These are phyloP conservation scores for Aotearoamyces nothofagi DNA, from an alignment of 2,329 filamentous ascomycete genomes.

Conservation along the genomic window DNA sequence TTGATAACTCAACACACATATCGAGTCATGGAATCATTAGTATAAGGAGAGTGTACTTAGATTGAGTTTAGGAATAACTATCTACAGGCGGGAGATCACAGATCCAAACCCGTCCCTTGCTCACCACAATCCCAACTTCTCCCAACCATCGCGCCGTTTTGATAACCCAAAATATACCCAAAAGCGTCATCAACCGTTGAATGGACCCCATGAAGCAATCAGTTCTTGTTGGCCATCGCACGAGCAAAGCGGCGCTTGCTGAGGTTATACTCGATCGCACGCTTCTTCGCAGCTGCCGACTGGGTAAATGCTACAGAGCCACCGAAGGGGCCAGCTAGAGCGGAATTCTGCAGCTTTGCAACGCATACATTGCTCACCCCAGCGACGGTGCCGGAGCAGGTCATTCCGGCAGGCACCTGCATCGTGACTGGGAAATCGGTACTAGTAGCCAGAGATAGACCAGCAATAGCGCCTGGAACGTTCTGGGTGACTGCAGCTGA, in stretches of 20 bases:
- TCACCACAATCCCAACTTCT: too few species aligned
- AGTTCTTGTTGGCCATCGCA: too few species aligned
- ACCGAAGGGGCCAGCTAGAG: conserved; percentile 49
- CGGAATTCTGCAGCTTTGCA: conserved; percentile 45
- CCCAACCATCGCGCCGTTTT: too few species aligned
- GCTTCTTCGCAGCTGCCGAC: conserved; percentile 39
- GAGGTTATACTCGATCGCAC: conserved; percentile 38
- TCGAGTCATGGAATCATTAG: too few species aligned
- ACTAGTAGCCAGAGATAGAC: conserved; percentile 41
- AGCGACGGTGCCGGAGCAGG: conserved; percentile 42
- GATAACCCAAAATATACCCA: too few species aligned
- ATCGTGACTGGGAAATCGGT: conserved; percentile 51
- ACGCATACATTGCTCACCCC: conserved; percentile 48
- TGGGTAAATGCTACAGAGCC: conserved; percentile 52
- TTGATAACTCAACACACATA: too few species aligned
- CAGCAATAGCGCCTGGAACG: conserved; percentile 42
- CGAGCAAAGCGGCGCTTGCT: conserved; percentile 21
- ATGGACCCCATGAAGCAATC: too few species aligned
- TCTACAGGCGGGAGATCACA: too few species aligned
- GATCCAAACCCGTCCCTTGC: too few species aligned
- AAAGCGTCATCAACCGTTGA: too few species aligned
- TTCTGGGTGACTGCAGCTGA: conserved; percentile 41
- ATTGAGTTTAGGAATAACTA: too few species aligned
- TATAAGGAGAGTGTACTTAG: too few species aligned
- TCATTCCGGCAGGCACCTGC: conserved; percentile 53